phyloP scores from a whole-genome alignment of 2,329 filamentous ascomycete species.

The Aspergillus viridinutans region DNA sequence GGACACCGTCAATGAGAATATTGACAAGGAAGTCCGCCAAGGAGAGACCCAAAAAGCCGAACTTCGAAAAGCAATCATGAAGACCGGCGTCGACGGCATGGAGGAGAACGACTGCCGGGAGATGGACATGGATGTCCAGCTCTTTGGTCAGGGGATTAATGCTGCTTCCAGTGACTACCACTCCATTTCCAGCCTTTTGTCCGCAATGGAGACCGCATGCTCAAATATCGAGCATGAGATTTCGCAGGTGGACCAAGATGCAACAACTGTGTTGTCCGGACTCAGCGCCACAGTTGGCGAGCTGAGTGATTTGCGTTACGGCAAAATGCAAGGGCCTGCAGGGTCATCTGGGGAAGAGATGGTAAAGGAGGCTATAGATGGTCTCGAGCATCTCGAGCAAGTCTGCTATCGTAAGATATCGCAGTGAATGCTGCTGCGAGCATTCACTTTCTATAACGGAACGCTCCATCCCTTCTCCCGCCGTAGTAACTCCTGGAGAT shows the following conservation, averaged over 20 bases:
- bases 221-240: conserved; percentile 66
- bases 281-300: conserved; percentile 65
- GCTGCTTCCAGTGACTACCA: conserved; percentile 48
- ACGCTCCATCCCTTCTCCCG: neutral
- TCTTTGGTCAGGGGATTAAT: conserved; percentile 52
- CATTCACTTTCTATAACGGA: neutral
- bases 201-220: conserved; percentile 65
- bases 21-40: conserved; percentile 34
- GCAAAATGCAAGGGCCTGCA: conserved; percentile 55
- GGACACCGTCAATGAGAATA: conserved; percentile 60
- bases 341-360: conserved; percentile 55
- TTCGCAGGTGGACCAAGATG: conserved; percentile 60
- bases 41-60: conserved; percentile 37
- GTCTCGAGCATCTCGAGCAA: conserved; percentile 60
- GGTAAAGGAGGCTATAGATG: conserved; percentile 62
- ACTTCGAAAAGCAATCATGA: conserved; percentile 29
- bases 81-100: conserved; percentile 31
- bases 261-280: conserved; percentile 55
- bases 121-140: conserved; percentile 49
- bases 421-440: conserved; percentile 1
- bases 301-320: conserved; percentile 79
- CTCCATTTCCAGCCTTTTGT: conserved; percentile 60
- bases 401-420: conserved; percentile 49
- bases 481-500: neutral
- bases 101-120: conserved; percentile 34